Percentiles rank a stretch among this genome's conserved stretches.
These are phyloP conservation scores for Verbascum thapsus DNA, from an alignment of 257 asterid species.

Conservation along the genomic window DNA sequence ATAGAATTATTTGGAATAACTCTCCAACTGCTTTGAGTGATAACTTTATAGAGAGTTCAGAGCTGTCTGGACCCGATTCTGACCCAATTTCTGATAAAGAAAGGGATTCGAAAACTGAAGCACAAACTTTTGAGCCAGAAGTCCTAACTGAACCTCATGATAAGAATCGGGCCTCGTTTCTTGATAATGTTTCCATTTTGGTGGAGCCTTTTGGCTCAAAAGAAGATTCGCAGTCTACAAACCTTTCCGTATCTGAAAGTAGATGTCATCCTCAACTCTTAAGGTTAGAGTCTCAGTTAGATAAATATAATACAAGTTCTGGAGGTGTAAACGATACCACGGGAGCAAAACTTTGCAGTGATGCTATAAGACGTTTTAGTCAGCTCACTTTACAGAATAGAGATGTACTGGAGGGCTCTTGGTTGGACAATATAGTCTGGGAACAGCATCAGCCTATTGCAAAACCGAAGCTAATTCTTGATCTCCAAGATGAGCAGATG, in stretches of 20 bases:
- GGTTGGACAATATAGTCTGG: conserved; percentile 90
- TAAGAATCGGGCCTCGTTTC: conserved; percentile 41
- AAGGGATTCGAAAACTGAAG: conserved; percentile 41
- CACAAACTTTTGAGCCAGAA: conserved; percentile 36
- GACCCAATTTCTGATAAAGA: conserved; percentile 54
- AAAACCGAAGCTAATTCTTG: conserved; percentile 84
- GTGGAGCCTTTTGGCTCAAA: conserved; percentile 74
- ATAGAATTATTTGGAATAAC: conserved; percentile 80
- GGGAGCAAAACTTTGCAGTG: conserved; percentile 45
- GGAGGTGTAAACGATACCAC: conserved; percentile 46
- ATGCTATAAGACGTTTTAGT: conserved; percentile 68
- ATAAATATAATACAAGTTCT: conserved; percentile 36
- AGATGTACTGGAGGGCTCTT: conserved; percentile 77
- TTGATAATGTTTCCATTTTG: conserved; percentile 40
- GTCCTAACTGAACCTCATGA: conserved; percentile 44
- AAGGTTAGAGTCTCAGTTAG: conserved; percentile 69
- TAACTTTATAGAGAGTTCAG: conserved; percentile 68
- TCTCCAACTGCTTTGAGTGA: conserved; percentile 56
- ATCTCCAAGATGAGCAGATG: conserved; percentile 97
- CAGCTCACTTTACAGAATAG: conserved; percentile 73
- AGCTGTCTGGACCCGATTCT: conserved; percentile 85
- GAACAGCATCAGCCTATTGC: conserved; percentile 63
- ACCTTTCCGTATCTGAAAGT: conserved; percentile 33
- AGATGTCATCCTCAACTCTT: conserved; percentile 82
- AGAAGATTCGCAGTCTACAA: conserved; percentile 30